Percentiles rank a stretch among this genome's conserved stretches.
Conservation (phyloP, 2,329 filamentous ascomycete genomes). For the Fusarium floridanum region DNA sequence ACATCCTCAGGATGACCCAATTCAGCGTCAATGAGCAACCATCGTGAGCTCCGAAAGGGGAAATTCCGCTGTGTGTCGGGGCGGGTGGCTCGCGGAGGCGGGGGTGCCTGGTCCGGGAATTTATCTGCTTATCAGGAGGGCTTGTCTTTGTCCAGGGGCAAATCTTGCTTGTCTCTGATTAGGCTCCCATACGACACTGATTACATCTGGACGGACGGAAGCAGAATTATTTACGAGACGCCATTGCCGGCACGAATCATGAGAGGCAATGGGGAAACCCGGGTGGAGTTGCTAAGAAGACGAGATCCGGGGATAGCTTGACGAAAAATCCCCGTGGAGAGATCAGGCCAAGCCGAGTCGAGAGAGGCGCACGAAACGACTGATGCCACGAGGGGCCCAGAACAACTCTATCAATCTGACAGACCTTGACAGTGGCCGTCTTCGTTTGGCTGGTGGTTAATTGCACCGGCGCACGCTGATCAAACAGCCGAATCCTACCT, state of each 20-base stretch:
- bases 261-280: background rate
- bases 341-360: background rate
- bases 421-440: conserved; percentile 3
- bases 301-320: background rate
- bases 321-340: conserved; percentile 3
- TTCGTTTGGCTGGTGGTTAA: conserved; percentile 22
- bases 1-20: background rate
- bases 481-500: conserved; percentile 26
- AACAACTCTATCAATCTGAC: conserved; percentile 5
- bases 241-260: background rate
- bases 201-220: conserved; percentile 24
- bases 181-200: conserved; percentile 24
- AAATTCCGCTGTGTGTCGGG: conserved; percentile 13
- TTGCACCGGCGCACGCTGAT: conserved; percentile 28
- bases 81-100: conserved; percentile 10
- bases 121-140: conserved; percentile 31
- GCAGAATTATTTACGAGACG: conserved; percentile 14
- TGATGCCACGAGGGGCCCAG: conserved; percentile 15
- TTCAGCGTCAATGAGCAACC: conserved; percentile 5
- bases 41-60: conserved; percentile 22
- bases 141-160: conserved; percentile 25
- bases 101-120: conserved; percentile 12
- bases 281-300: background rate
- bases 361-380: conserved; percentile 6
- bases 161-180: conserved; percentile 13